phyloP scores from a whole-genome alignment of 768 basidiomycete species.

The Tylopilus rubrobrunneus region DNA sequence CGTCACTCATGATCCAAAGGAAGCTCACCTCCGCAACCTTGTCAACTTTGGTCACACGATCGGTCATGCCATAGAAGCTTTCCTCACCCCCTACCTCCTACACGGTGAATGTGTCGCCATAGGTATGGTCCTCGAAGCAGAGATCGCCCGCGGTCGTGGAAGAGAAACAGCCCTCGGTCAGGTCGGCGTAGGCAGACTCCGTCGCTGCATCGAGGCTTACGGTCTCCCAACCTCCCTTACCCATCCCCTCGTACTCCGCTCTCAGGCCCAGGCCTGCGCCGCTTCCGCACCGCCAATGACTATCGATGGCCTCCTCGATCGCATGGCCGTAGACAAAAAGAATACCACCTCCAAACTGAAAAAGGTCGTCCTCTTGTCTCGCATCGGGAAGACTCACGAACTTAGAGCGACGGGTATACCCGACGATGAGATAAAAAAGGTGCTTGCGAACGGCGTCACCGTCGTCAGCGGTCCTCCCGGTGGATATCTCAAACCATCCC shows the following conservation, averaged over 20 bases:
- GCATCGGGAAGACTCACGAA: slow-evolving; percentile 91
- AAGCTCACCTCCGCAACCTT: slow-evolving; percentile 94
- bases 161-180: slow-evolving; percentile 61
- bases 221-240: slow-evolving; percentile 80
- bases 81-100: slow-evolving; percentile 87
- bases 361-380: slow-evolving; percentile 88
- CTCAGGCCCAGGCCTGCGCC: slow-evolving; percentile 16
- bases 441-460: slow-evolving; percentile 74
- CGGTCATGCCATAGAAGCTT: slow-evolving; percentile 97
- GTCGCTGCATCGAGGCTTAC: slow-evolving; percentile 84
- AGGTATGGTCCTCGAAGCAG: slow-evolving; percentile 96
- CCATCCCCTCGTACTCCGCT: slow-evolving; percentile 64
- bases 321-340: slow-evolving; percentile 98
- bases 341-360: slow-evolving; percentile 82
- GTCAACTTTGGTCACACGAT: slow-evolving; percentile 99
- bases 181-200: slow-evolving; percentile 87
- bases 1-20: slow-evolving; percentile 94
- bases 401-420: slow-evolving; percentile 82
- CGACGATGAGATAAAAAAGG: slow-evolving; percentile 79
- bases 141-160: slow-evolving; percentile 85
- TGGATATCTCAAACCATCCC: slow-evolving; percentile 32
- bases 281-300: slow-evolving; percentile 33
- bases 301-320: slow-evolving; percentile 79
- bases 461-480: slow-evolving; percentile 65
- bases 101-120: slow-evolving; percentile 96